Evolutionary conservation across 2,329 filamentous ascomycete species (phyloP).

Genomic region (Talaromyces sp.): DNA sequence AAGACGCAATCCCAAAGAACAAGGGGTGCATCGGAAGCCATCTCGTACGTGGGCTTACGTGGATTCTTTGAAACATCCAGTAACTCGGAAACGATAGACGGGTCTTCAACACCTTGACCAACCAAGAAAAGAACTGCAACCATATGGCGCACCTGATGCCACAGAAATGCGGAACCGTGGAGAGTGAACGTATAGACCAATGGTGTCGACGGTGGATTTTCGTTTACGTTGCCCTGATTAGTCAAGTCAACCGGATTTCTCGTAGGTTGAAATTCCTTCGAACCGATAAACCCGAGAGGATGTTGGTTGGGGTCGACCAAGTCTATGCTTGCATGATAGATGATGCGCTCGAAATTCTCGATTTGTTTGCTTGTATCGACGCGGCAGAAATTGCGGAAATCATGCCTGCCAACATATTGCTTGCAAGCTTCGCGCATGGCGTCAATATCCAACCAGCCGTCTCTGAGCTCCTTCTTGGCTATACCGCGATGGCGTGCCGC

Average conservation of each 20-base stretch:
- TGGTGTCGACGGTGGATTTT: conserved; percentile 34
- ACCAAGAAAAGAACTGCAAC: conserved; percentile 88
- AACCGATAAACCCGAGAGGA: conserved; percentile 53
- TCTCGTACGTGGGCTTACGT: conserved; percentile 76
- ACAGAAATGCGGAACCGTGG: conserved; percentile 86
- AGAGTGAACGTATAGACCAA: conserved; percentile 86
- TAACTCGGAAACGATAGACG: conserved; percentile 66
- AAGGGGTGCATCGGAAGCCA: conserved; percentile 83
- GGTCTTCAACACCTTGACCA: conserved; percentile 77
- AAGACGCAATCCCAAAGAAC: conserved; percentile 97
- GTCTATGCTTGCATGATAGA: conserved; percentile 76
- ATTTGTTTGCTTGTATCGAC: conserved; percentile 87
- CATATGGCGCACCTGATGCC: conserved; percentile 97
- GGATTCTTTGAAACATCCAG: conserved; percentile 69
- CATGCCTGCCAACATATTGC: conserved; percentile 74
- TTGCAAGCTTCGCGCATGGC: conserved; percentile 80
- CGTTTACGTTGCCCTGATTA: conserved; percentile 22
- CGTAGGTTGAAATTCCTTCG: conserved; percentile 19
- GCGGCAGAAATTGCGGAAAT: conserved; percentile 97
- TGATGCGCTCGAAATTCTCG: conserved; percentile 70
- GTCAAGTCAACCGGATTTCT: conserved; percentile 36
- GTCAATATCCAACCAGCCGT: conserved; percentile 80
- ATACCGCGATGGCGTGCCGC: conserved; percentile 20
- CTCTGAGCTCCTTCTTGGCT: conserved; percentile 37
- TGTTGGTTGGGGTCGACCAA: conserved; percentile 54